Evolutionary conservation across 495 filamentous ascomycete genomes (phyloP).

Genomic region (Stereocaulon alpinum): DNA sequence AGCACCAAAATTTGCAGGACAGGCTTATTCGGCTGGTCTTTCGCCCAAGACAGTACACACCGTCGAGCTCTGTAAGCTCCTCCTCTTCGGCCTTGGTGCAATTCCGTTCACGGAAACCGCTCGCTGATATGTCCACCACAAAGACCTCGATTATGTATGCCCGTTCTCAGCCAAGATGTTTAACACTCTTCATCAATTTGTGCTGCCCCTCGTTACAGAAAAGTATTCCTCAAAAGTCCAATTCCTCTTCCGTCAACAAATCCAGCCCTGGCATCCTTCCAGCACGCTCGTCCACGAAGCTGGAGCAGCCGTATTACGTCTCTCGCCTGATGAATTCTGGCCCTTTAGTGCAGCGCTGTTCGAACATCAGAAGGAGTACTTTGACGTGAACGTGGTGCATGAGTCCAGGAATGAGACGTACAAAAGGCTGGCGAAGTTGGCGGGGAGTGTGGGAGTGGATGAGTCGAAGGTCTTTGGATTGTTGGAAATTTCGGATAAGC

Average conservation of each 20-base stretch:
- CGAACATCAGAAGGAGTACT: constrained; percentile 57
- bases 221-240: constrained; percentile 52
- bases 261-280: constrained; percentile 94
- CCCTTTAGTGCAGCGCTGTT: constrained; percentile 66
- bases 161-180: constrained; percentile 65
- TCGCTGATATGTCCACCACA: constrained; percentile 23
- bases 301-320: constrained; percentile 59
- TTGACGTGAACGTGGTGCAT: constrained; percentile 71
- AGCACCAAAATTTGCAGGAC: constrained; percentile 66
- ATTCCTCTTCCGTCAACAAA: constrained; percentile 77
- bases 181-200: constrained; percentile 51
- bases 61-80: constrained; percentile 52
- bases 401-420: constrained; percentile 84
- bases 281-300: constrained; percentile 84
- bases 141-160: constrained; percentile 76
- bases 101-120: neutral
- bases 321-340: constrained; percentile 64
- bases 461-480: constrained; percentile 53
- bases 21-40: constrained; percentile 43
- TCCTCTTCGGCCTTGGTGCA: neutral
- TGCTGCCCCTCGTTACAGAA: constrained; percentile 44
- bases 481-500: constrained; percentile 52
- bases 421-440: constrained; percentile 59
- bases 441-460: constrained; percentile 53
- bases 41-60: constrained; percentile 51